phyloP scores from a whole-genome alignment of 2,329 filamentous ascomycete genomes.

The Aspergillus neotritici region DNA sequence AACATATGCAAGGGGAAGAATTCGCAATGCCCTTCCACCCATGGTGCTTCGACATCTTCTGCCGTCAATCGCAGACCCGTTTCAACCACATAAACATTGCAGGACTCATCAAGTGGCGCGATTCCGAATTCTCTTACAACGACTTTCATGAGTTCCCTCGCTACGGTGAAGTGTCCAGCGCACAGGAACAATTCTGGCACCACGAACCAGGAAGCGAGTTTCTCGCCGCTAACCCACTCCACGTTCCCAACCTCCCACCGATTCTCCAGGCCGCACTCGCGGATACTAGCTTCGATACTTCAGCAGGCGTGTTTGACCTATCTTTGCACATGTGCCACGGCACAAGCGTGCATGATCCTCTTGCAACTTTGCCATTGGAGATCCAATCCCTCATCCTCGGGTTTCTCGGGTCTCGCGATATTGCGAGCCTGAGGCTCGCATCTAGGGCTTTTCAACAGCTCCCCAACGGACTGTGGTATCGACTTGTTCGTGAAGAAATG shows the following conservation, averaged over 20 bases:
- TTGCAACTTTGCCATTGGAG: constrained; percentile 5
- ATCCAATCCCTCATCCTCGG: constrained; percentile 4
- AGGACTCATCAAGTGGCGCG: constrained; percentile 13
- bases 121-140: constrained; percentile 6
- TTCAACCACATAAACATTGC: constrained; percentile 8
- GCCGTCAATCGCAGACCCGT: constrained; percentile 9
- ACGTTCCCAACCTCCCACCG: constrained; percentile 3
- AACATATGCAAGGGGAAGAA: background rate
- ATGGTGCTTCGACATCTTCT: constrained; percentile 19
- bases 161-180: background rate
- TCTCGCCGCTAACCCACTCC: constrained; percentile 14
- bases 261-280: constrained; percentile 4
- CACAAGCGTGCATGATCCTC: background rate
- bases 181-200: constrained; percentile 8
- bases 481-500: constrained; percentile 13
- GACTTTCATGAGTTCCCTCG: constrained; percentile 7
- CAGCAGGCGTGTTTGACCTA: background rate
- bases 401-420: constrained; percentile 4
- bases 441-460: constrained; percentile 11
- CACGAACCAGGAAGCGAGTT: constrained; percentile 9
- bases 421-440: constrained; percentile 3
- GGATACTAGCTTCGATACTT: background rate
- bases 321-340: no score
- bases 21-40: constrained; percentile 17
- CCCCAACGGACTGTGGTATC: constrained; percentile 10